Evolutionary conservation across 208 protist species (phyloP).

Genomic region (Herpetomonas samuelpessoai): DNA sequence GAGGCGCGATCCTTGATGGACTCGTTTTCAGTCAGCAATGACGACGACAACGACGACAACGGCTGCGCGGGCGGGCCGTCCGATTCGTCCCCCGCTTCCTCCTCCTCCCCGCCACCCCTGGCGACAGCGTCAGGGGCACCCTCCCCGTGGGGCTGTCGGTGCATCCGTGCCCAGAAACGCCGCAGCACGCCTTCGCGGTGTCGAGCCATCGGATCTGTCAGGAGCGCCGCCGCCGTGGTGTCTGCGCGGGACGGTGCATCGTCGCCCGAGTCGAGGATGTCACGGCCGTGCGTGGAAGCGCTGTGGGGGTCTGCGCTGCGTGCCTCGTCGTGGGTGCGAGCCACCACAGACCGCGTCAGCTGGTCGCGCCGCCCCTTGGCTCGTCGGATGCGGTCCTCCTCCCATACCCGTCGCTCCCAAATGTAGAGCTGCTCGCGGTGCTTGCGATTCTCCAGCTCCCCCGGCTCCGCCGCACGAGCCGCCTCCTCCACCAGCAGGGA

Average conservation of each 20-base stretch:
- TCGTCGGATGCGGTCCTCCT: constrained; percentile 5
- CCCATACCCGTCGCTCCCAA: constrained; percentile 17
- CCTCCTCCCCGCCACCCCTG: neutral
- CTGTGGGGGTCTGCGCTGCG: neutral
- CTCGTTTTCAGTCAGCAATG: neutral
- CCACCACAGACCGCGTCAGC: neutral
- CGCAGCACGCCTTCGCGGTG: neutral
- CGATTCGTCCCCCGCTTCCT: neutral
- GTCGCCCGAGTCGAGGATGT: too few relatives aligned
- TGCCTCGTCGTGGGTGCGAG: neutral
- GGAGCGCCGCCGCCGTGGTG: neutral
- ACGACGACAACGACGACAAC: neutral
- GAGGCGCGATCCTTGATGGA: neutral
- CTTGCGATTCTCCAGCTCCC: constrained; percentile 17
- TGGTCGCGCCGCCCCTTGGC: neutral
- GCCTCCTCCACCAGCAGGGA: constrained; percentile 34
- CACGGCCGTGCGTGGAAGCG: neutral
- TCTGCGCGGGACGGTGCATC: neutral
- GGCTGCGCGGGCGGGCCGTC: too few relatives aligned
- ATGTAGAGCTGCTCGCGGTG: constrained; percentile 22
- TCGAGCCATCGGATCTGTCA: neutral
- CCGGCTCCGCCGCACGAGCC: constrained; percentile 15
- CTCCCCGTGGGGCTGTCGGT: too few relatives aligned
- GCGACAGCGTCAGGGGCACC: neutral
- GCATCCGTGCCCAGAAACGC: neutral